Conservation (phyloP, 2,329 filamentous ascomycete genomes). For the Beauveria medogensis region DNA sequence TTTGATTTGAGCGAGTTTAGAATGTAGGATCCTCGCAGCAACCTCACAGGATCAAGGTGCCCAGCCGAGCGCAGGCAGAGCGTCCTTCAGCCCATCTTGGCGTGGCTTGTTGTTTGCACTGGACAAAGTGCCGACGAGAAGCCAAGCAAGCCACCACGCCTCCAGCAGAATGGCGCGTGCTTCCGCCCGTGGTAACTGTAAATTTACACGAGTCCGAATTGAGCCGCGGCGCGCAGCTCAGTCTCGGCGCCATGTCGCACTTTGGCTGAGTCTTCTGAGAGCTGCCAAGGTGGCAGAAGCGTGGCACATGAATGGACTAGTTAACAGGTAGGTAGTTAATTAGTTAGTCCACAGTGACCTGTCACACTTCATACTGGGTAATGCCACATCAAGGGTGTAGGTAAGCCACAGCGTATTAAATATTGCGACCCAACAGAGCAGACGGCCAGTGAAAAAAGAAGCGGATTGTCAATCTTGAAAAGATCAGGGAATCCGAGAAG, state of each 20-base stretch:
- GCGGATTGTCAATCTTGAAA: no score
- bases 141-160: not conserved
- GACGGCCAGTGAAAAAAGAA: no score
- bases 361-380: no score
- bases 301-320: no score
- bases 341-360: no score
- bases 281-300: no score
- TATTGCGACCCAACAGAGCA: no score
- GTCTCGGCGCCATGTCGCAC: not conserved
- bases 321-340: no score
- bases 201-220: not conserved
- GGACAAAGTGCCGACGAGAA: not conserved
- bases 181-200: not conserved
- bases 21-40: not conserved
- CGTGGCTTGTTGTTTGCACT: not conserved
- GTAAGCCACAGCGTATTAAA: no score
- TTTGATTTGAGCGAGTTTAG: not conserved
- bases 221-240: not conserved
- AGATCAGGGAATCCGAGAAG: no score
- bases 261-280: no score
- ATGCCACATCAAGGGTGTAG: no score
- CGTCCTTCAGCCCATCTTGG: not conserved
- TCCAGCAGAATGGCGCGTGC: not conserved
- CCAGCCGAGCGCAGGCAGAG: not conserved
- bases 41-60: not conserved